phyloP scores from a whole-genome alignment of 352 stramenopile genomes.

The Phytopythium chamaehyphon region DNA sequence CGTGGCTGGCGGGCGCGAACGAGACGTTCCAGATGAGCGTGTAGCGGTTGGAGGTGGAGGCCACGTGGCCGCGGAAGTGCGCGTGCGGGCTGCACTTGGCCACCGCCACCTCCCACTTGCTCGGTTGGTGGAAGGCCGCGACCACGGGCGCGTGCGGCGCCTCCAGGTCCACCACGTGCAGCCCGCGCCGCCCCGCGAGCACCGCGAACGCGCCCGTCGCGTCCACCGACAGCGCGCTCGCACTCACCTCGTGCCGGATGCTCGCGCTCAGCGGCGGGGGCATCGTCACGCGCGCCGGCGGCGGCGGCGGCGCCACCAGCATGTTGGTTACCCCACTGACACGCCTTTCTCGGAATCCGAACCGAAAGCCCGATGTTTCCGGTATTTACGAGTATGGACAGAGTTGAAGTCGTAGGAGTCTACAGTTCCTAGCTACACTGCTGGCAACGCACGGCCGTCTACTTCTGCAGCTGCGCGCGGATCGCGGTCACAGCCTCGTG shows the following conservation, averaged over 20 bases:
- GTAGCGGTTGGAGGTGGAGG: constrained; percentile 78
- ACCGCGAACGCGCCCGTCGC: constrained; percentile 62
- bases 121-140: constrained; percentile 71
- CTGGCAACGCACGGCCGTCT: constrained; percentile 3
- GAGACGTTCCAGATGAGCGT: constrained; percentile 80
- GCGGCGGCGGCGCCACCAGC: constrained; percentile 6
- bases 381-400: neutral
- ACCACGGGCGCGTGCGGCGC: constrained; percentile 43
- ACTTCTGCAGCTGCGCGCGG: constrained; percentile 41
- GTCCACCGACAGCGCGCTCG: constrained; percentile 67
- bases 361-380: no score
- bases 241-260: constrained; percentile 61
- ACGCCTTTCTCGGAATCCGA: neutral
- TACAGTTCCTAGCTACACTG: neutral
- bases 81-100: constrained; percentile 77
- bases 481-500: constrained; percentile 27
- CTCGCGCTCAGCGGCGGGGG: constrained; percentile 52
- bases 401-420: no score
- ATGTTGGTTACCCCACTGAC: no score
- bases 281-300: constrained; percentile 10
- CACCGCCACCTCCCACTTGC: constrained; percentile 74
- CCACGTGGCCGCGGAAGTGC: constrained; percentile 59
- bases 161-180: constrained; percentile 74
- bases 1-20: constrained; percentile 10
- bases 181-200: constrained; percentile 57